phyloP scores from a whole-genome alignment of 148 eudicot genomes.

The Amaranthus hypochondriacus region DNA sequence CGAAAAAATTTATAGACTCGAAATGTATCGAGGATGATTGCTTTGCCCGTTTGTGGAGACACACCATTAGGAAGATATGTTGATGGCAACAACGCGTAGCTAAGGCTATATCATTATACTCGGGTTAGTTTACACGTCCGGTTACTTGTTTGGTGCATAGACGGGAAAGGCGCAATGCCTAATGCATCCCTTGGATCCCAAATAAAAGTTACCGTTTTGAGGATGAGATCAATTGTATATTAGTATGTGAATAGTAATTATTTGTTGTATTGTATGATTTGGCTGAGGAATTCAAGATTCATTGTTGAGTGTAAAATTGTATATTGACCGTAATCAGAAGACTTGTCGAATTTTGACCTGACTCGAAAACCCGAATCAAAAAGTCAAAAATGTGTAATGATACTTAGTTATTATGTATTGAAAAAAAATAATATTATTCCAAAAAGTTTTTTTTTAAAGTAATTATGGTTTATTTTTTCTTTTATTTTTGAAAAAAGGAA shows the following conservation, averaged over 20 bases:
- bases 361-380: no score
- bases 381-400: no score
- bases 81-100: conserved; percentile 11
- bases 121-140: not conserved
- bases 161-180: not conserved
- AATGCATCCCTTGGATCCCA: not conserved
- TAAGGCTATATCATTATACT: not conserved
- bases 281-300: conserved; percentile 3
- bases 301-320: conserved; percentile 12
- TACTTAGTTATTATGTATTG: no score
- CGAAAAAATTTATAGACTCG: conserved; percentile 29
- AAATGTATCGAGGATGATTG: conserved; percentile 37
- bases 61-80: conserved; percentile 31
- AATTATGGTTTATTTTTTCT: no score
- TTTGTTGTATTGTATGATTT: conserved; percentile 15
- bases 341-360: no score
- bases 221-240: conserved; percentile 3
- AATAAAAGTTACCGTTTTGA: not conserved
- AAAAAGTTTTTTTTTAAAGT: no score
- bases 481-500: no score
- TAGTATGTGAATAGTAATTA: conserved; percentile 13
- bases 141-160: not conserved
- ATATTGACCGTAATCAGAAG: not conserved
- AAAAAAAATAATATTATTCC: no score
- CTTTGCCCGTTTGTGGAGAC: conserved; percentile 43